Base-by-base conservation (phyloP, 1,284 basidiomycete species). In the Leccinum subrobustum region DNA sequence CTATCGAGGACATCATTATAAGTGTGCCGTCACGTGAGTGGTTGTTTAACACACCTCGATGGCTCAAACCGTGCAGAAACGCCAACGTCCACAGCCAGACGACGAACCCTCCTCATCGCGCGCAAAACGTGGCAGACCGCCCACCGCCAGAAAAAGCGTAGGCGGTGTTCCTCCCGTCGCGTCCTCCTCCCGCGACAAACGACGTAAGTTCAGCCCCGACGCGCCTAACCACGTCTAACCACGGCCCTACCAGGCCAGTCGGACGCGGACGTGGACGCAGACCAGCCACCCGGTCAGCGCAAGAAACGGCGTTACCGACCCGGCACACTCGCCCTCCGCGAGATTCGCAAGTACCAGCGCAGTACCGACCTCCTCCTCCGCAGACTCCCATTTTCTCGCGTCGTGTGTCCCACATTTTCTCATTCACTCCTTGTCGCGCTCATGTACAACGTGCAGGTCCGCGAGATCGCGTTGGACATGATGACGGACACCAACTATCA, bases 301-400 rank as follows among this genome's bases (percentile, higher is more conserved):
- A 86, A 84, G 74, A 85, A 84, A 63, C 83, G 81, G 54, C 78
- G 89, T 52, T 97, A 84, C 77, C 82, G 91, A 64, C 94, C 95
- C 0, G 95, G 95, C 3, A 95, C 93, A 1, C 86, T 92, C 62
- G 95, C 95, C 29, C 78, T 98, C 60, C 84, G 90, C 39, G 95
- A 98, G 78, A 97, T 98, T 59, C 83, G 95, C 65, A 92, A 91
- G 71, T 97, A 96, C 75, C 95, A 98, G 76, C 95, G 93, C 75
- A 89, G 85, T 66, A 97, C 95, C 4, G 94, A 97, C 70, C 78
- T 97, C 60, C 78, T 97, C 60, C 79, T 98, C 63, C 84, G 86
- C 66, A 95, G 92, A 73, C 81, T 97, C 52, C 95, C 95, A 0
- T 98, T 98, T 74, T 91, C 93, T 53, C 90, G 95, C 67, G 79